These are phyloP conservation scores for Sphaerulina musiva DNA, from an alignment of 2,329 filamentous ascomycete genomes.

Conservation along the genomic window DNA sequence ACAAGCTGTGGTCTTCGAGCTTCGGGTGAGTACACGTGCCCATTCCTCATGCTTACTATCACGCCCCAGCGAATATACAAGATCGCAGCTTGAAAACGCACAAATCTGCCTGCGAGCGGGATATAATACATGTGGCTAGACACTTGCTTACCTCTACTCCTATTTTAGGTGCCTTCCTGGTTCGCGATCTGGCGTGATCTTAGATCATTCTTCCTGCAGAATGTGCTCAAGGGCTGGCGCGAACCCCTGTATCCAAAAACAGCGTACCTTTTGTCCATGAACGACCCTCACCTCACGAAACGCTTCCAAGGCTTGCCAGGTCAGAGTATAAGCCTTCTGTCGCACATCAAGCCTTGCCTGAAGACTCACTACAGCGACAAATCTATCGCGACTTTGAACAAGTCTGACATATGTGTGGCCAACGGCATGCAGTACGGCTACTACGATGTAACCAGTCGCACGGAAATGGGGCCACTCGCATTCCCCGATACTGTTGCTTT, in stretches of 20 bases:
- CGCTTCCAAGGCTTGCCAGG: neutral
- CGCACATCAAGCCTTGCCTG: constrained; percentile 43
- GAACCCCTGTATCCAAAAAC: neutral
- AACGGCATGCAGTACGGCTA: constrained; percentile 46
- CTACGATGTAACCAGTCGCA: constrained; percentile 37
- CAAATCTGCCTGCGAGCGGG: no score
- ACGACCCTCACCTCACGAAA: constrained; percentile 20
- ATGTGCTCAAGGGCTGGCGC: constrained; percentile 14
- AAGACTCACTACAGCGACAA: constrained; percentile 45
- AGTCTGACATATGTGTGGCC: constrained; percentile 41
- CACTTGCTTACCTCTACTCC: no score
- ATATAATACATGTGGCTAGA: no score
- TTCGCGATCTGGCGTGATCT: constrained; percentile 48
- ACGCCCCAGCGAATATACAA: no score
- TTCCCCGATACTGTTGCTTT: constrained; percentile 12
- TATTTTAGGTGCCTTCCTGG: constrained; percentile 34
- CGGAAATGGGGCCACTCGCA: constrained; percentile 2
- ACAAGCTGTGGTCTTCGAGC: constrained; percentile 49
- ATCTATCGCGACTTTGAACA: constrained; percentile 36
- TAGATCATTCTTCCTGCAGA: constrained; percentile 11
- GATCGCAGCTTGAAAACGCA: no score
- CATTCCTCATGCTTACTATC: no score
- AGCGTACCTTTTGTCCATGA: constrained; percentile 10
- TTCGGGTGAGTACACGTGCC: constrained; percentile 24
- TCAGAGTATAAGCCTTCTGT: constrained; percentile 35